Evolutionary conservation across 768 basidiomycete species (phyloP).

Genomic region (Leccinum barrowsii): DNA sequence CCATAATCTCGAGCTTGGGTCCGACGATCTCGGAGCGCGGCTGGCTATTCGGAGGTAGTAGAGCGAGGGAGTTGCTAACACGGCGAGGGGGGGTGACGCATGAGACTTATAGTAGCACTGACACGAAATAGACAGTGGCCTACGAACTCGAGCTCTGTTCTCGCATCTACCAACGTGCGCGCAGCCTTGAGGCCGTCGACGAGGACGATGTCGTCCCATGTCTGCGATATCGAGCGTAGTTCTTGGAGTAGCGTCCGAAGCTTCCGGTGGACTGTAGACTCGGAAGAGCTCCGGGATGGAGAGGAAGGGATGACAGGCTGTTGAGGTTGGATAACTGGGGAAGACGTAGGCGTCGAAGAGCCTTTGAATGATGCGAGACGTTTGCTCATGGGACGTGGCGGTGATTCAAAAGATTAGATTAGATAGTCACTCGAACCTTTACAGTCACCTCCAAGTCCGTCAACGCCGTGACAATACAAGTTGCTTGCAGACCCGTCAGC

Average conservation of each 20-base stretch:
- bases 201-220: conserved; percentile 83
- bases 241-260: conserved; percentile 67
- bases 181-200: conserved; percentile 78
- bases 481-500: background rate
- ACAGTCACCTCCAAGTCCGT: background rate
- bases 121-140: background rate
- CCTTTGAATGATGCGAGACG: conserved; percentile 77
- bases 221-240: conserved; percentile 54
- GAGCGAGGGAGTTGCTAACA: conserved; percentile 59
- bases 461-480: too few relatives aligned
- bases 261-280: conserved; percentile 81
- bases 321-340: conserved; percentile 50
- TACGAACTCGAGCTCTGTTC: conserved; percentile 83
- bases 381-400: conserved; percentile 36
- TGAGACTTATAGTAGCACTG: background rate
- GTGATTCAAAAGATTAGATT: conserved; percentile 18
- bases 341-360: conserved; percentile 70
- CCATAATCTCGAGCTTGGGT: conserved; percentile 67
- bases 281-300: conserved; percentile 37
- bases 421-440: conserved; percentile 4
- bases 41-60: conserved; percentile 46
- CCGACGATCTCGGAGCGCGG: conserved; percentile 60
- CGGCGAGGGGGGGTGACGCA: background rate
- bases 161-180: conserved; percentile 65
- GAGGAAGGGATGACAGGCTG: conserved; percentile 38